Evolutionary conservation across 805 yeast genomes (phyloP).

Genomic region (Starmerella cellae): DNA sequence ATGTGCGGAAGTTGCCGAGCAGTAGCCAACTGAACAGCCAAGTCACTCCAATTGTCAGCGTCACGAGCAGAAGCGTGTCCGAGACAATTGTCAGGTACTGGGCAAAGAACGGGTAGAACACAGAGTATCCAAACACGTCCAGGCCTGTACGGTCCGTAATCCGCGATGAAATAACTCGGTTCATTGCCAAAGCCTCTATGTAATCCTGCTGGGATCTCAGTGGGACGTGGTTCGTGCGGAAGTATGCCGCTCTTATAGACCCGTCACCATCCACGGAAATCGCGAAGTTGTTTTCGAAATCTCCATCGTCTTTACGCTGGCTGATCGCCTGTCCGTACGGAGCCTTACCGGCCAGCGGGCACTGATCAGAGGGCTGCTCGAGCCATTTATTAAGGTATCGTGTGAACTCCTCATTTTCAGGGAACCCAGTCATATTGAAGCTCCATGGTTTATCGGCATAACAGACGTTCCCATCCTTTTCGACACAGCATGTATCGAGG

Average conservation of each 20-base stretch:
- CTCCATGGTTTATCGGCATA: conserved; percentile 43
- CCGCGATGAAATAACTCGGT: conserved; percentile 52
- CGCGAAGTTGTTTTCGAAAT: background rate
- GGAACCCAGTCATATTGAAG: conserved; percentile 69
- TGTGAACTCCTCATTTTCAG: conserved; percentile 61
- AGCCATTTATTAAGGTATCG: conserved; percentile 71
- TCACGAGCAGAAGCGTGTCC: conserved; percentile 41
- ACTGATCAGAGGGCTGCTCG: conserved; percentile 61
- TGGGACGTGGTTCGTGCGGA: conserved; percentile 69
- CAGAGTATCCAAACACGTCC: conserved; percentile 77
- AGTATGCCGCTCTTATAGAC: conserved; percentile 25
- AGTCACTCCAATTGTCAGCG: conserved; percentile 24
- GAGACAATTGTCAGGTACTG: conserved; percentile 60
- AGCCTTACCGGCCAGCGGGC: conserved; percentile 93
- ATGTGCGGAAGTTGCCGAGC: conserved; percentile 53
- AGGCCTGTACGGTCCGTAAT: conserved; percentile 30
- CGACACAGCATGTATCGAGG: conserved; percentile 70
- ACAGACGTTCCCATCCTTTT: conserved; percentile 32
- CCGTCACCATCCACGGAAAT: background rate
- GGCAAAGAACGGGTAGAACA: conserved; percentile 83
- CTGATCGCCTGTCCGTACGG: conserved; percentile 52
- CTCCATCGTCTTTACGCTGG: background rate
- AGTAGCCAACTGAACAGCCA: conserved; percentile 38
- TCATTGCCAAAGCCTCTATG: conserved; percentile 62
- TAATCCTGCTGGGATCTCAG: conserved; percentile 73